Conservation (phyloP, 2,329 filamentous ascomycete species). For the Colletotrichum musae region DNA sequence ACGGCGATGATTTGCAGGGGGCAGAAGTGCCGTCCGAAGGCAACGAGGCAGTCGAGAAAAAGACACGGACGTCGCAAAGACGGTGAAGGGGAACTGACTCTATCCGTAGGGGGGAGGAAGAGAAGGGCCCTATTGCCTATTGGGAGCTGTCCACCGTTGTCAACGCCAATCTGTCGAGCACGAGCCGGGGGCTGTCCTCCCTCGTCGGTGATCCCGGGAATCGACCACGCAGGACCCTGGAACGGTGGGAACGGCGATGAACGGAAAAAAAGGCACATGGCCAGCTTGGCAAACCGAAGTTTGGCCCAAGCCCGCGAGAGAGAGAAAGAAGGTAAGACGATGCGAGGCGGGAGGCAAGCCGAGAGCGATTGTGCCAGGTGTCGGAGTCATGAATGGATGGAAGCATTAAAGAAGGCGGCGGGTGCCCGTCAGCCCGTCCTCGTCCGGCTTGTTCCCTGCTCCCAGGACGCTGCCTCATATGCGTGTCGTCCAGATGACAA, state of each 20-base stretch:
- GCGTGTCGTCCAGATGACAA: slow-evolving; percentile 31
- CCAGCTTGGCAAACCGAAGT: slow-evolving; percentile 11
- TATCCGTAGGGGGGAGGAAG: not conserved
- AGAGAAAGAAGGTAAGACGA: slow-evolving; percentile 1
- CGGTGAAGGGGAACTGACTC: not conserved
- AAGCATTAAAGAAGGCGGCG: slow-evolving; percentile 36
- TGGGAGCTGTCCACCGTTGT: slow-evolving; percentile 16
- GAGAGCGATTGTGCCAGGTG: slow-evolving; percentile 22
- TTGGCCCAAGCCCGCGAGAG: not conserved
- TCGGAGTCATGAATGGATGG: slow-evolving; percentile 32
- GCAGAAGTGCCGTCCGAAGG: slow-evolving; percentile 14
- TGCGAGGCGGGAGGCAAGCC: slow-evolving; percentile 22
- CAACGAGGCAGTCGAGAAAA: not conserved
- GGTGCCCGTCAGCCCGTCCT: slow-evolving; percentile 9
- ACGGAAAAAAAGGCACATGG: slow-evolving; percentile 26
- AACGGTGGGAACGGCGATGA: slow-evolving; percentile 9
- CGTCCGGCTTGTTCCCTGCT: slow-evolving; percentile 35
- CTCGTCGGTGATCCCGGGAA: slow-evolving; percentile 30
- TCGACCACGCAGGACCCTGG: slow-evolving; percentile 17
- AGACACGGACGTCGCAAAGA: slow-evolving; percentile 5
- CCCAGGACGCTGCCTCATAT: slow-evolving; percentile 22
- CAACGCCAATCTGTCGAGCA: slow-evolving; percentile 28
- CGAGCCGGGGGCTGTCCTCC: slow-evolving; percentile 14
- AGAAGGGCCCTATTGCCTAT: not conserved
- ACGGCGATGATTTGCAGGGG: slow-evolving; percentile 8